Percentiles rank a stretch among this genome's conserved stretches.
These are phyloP conservation scores for Aureobasidium sp. DNA, from an alignment of 2,329 filamentous ascomycete species.

Conservation along the genomic window DNA sequence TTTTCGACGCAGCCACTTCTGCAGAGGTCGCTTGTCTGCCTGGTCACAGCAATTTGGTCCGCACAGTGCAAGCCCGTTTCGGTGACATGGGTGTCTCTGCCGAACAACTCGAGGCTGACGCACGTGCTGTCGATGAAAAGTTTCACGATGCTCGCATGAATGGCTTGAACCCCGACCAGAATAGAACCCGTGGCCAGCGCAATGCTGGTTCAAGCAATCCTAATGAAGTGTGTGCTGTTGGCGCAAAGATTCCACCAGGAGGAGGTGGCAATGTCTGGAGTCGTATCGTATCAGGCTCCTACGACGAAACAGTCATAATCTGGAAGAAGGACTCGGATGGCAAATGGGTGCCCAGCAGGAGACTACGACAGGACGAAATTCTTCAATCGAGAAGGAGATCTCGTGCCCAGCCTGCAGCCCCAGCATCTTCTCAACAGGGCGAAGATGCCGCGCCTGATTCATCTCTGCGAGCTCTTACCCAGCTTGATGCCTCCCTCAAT, in stretches of 20 bases:
- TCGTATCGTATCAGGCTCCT: conserved; percentile 94
- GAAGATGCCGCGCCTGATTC: no score
- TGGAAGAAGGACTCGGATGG: conserved; percentile 80
- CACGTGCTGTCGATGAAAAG: conserved; percentile 62
- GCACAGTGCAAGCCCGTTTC: conserved; percentile 92
- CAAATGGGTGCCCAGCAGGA: conserved; percentile 72
- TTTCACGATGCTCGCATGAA: conserved; percentile 56
- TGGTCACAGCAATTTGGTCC: conserved; percentile 76
- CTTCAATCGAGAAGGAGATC: conserved; percentile 9
- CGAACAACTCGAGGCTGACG: conserved; percentile 66
- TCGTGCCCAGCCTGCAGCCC: neutral
- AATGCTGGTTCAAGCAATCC: conserved; percentile 71
- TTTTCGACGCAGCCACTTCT: conserved; percentile 80
- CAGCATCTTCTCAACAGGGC: conserved; percentile 20
- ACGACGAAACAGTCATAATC: conserved; percentile 91
- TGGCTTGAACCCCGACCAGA: conserved; percentile 34
- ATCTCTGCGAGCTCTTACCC: no score
- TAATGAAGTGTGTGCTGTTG: conserved; percentile 69
- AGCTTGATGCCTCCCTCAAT: no score
- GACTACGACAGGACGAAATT: conserved; percentile 31
- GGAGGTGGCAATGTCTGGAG: conserved; percentile 84
- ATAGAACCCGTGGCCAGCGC: conserved; percentile 31
- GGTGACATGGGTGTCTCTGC: conserved; percentile 77
- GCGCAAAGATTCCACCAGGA: conserved; percentile 81
- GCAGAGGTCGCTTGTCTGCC: conserved; percentile 83